Conservation (phyloP, 2,329 filamentous ascomycete species). For the Cercospora berteroae region DNA sequence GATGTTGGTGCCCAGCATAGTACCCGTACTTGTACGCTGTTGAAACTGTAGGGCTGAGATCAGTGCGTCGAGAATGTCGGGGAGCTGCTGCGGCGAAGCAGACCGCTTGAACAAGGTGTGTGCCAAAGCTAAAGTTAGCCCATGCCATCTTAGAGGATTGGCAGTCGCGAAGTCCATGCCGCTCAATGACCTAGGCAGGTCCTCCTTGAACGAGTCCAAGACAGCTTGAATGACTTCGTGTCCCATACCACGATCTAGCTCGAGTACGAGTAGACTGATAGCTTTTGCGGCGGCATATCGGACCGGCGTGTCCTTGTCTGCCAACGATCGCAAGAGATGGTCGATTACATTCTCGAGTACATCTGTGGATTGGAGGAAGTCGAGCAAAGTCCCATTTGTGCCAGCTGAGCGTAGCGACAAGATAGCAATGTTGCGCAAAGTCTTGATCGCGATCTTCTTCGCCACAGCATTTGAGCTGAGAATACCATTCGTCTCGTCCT, state of each 20-base stretch:
- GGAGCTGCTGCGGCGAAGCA: conserved; percentile 67
- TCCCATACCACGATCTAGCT: conserved; percentile 76
- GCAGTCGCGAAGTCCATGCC: conserved; percentile 67
- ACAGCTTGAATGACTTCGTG: conserved; percentile 84
- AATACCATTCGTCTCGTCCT: conserved; percentile 51
- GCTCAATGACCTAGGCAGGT: conserved; percentile 53
- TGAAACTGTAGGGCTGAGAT: conserved; percentile 83
- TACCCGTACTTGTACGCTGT: conserved; percentile 80
- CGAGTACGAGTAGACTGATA: conserved; percentile 80
- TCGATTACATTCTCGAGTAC: conserved; percentile 76
- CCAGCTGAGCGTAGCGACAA: conserved; percentile 55
- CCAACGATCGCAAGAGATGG: conserved; percentile 71
- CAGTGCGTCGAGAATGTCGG: conserved; percentile 72
- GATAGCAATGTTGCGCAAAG: conserved; percentile 71
- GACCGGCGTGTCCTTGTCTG: conserved; percentile 88
- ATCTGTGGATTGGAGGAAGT: conserved; percentile 39
- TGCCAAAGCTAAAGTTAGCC: conserved; percentile 79
- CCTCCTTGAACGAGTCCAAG: conserved; percentile 64
- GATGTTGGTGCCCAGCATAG: conserved; percentile 82
- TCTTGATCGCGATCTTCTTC: conserved; percentile 79
- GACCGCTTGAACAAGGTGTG: conserved; percentile 84
- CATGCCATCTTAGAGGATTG: conserved; percentile 85
- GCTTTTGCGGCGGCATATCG: conserved; percentile 89
- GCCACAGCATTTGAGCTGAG: conserved; percentile 74
- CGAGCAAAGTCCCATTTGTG: conserved; percentile 28